Base-by-base conservation (phyloP, 108 stramenopile species). In the Seminavis robusta region DNA sequence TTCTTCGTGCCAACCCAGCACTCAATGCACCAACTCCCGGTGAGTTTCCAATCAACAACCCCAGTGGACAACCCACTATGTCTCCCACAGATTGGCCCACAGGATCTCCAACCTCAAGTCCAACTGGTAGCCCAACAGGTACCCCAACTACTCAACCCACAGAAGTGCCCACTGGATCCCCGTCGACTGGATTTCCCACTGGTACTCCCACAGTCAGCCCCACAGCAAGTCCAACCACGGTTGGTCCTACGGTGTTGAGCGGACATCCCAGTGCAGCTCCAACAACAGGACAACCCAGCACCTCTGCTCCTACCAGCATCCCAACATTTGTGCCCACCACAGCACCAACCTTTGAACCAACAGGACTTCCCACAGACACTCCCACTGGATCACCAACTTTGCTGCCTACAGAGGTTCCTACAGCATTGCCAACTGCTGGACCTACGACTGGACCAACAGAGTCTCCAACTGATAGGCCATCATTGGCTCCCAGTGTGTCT, bases 341-440 rank as follows among this genome's bases (percentile, higher is more conserved):
- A 8, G 8, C 29, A 16, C 48, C 48, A 15, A 50, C 48, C 4
- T 6, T 15, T 15, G 8, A 6, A 24, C 48, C 48, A n/a, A 50
- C 48, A 7, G 26, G 29, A 15, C 6, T 5, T 31, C 48, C 48
- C 15, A 50, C 48, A 7, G 24, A 5, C 9, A 10, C 23, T 27
- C 48, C 48, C 9, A 50, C 48, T 31, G 48, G 30, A 24, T 17
- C 48, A 25, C 48, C 48, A 7, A 50, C 48, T 30, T 7, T 15
- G 17, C n/a, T 4, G 6, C 48, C 48, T 4, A 50, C 48, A 26
- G 9, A 5, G 8, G 23, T 26, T 31, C 48, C 48, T n/a, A 50
- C 48, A 4, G 29, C 21, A 24, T 9, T 6, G 23, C 42, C 42
- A 5, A 43, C 42, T 43, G 42, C 20, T 11, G 5, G 9, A 6